Conservation (phyloP, 495 filamentous ascomycete genomes). For the Aspergillus ostianus region DNA sequence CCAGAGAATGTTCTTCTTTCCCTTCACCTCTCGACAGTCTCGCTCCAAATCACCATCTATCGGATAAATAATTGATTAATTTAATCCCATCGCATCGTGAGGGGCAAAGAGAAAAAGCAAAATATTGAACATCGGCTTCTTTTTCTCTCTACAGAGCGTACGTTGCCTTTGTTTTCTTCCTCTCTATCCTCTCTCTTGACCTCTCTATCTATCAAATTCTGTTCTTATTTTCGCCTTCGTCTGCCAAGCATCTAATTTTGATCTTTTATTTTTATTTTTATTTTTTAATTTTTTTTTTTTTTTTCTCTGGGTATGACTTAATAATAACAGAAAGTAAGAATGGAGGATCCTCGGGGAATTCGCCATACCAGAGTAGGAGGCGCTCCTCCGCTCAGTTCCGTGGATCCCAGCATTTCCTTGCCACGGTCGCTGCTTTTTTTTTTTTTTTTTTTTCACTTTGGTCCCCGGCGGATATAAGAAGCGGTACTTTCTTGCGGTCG, state of each 20-base stretch:
- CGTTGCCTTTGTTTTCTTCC: background rate
- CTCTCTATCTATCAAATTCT: slow-evolving; percentile 4
- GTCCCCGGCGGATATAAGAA: background rate
- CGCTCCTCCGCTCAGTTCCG: slow-evolving; percentile 10
- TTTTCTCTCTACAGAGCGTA: too few species aligned
- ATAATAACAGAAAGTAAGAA: background rate
- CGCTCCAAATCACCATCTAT: background rate
- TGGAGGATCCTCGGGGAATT: slow-evolving; percentile 9
- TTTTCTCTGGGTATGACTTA: background rate
- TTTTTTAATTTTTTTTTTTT: background rate
- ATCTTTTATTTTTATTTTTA: slow-evolving; percentile 7
- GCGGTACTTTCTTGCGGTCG: background rate
- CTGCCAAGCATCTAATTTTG: slow-evolving; percentile 1
- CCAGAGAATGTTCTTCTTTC: background rate
- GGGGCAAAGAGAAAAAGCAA: slow-evolving; percentile 7
- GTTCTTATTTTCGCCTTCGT: slow-evolving; percentile 3
- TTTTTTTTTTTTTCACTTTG: background rate
- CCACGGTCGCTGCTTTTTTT: slow-evolving; percentile 6
- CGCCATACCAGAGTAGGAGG: background rate
- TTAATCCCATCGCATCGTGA: background rate
- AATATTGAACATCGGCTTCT: background rate
- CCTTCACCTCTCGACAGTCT: background rate
- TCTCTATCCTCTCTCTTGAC: background rate
- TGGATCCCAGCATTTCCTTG: background rate
- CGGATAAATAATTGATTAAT: background rate